Evolutionary conservation across 805 yeast genomes (phyloP), one percentile per base, ranked within the genome.

Genomic region (Pichia thaimueangensis): DNA sequence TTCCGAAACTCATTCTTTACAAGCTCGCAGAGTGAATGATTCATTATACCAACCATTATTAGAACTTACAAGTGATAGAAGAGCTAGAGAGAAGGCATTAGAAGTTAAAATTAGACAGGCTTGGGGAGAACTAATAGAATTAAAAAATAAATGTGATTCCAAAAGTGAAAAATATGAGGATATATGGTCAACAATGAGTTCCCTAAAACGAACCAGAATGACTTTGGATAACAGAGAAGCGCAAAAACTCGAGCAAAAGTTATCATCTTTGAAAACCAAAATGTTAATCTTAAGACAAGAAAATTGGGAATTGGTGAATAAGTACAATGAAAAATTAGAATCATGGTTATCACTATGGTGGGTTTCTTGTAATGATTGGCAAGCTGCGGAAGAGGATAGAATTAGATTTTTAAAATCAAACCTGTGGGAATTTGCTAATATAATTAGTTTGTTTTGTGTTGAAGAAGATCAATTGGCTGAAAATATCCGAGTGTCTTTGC

Each of bases 381-480:
- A 86, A 60, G 71, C 66, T 41, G 60, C 83, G 36, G 96, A 86
- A 56, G 75, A 77, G 37, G 87, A 83, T 56, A 72, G 89, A 48
- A 74, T 85, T 42, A 82, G 81, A 52, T 73, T 79, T 47, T 56
- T 83, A 43, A 82, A 85, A 53, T 67, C 81, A 15, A 84, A 80
- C 51, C 60, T 87, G 45, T 87, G 95, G 84, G 83, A 79, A 33
- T 86, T 71, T 55, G 78, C 91, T 36, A 86, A 86, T 60, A 70
- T 79, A 30, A 68, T 84, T 8, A 84, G 94, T 7, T 71, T 86
- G 0, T 69, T 80, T 3, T 87, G 95, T 57, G 89, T 86, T 25
- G 75, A 78, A 34, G 84, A 82, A 53, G 96, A 87, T 56, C 81
- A 77, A 47, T 71, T 83, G 9, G 85, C 83, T 43, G 96, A 87